Evolutionary conservation across 2,329 filamentous ascomycete species (phyloP), one percentile per base, ranked within the genome.

Genomic region (Blastomyces gilchristii): DNA sequence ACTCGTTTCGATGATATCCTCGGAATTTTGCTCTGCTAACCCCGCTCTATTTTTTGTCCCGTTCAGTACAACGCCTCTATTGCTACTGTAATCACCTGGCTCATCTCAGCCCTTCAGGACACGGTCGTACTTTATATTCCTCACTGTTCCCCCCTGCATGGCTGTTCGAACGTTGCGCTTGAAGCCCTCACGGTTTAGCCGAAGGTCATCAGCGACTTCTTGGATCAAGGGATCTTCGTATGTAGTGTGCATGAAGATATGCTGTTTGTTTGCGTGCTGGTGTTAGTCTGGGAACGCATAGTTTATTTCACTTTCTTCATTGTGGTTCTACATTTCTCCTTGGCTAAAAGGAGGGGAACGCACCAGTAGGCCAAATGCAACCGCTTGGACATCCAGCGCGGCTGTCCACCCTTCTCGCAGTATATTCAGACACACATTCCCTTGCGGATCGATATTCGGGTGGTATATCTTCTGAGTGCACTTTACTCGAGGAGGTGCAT

Each of bases 401-500:
- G 94, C 94, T 81, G 97, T 99, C 94, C 94, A 99, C 79, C 99
- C 94, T 79, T 99, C 94, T 66, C 94, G 83, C 72, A 99, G 78
- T 71, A 99, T 99, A 76, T 99, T 99, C 72, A 99, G 79, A 80
- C 94, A 99, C 66, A 99, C 92, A 74, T 99, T 99, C 69, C 94
- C 94, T 75, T 97, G 91, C 50, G 96, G 83, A 73, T 99, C 94
- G 74, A 99, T 99, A 77, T 99, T 99, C 6, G 94, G 94, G 75
- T 99, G 94, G 79, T 99, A 99, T 71, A 99, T 97, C 82, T 96
- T 97, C 78, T 99, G 90, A 69, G 87, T 89, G 79, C 94, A 97
- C 73, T 90, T 94, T 70, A 99, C 94, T 79, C 97, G 97, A 25
- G 94, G 94, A 66, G 94, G 92, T 75, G 97, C 92, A 79, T 97